phyloP scores from a whole-genome alignment of 441 rosid genomes.

The Erodium trifolium region DNA sequence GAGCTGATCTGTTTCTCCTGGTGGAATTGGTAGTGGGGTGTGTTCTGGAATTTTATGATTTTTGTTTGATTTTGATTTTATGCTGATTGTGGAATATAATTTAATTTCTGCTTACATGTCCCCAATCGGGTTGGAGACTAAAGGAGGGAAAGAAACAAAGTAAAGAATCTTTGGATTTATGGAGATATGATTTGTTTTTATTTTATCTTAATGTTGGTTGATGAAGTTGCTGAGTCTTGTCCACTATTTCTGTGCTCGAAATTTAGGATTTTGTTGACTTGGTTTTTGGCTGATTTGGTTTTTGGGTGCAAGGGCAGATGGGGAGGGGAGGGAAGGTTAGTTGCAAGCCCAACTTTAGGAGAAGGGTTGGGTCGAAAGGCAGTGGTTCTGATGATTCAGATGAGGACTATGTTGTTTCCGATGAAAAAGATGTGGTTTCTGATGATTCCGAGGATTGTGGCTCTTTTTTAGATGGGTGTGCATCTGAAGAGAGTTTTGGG shows the following conservation, averaged over 20 bases:
- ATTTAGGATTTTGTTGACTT: not conserved
- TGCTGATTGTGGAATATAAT: not conserved
- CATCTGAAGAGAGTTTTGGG: slow-evolving; percentile 46
- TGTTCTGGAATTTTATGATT: not conserved
- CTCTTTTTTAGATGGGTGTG: slow-evolving; percentile 44
- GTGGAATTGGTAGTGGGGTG: not conserved
- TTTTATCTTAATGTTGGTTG: not conserved
- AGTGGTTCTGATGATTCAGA: slow-evolving; percentile 79
- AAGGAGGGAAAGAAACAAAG: not conserved
- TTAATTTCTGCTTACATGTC: not conserved
- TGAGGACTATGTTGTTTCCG: slow-evolving; percentile 87
- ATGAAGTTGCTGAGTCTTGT: not conserved
- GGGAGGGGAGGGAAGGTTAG: slow-evolving; percentile 63
- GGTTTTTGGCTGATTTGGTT: not conserved
- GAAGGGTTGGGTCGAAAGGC: slow-evolving; percentile 40
- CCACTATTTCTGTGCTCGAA: not conserved
- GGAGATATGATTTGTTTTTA: not conserved
- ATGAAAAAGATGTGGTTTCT: slow-evolving; percentile 53
- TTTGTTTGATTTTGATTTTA: not conserved
- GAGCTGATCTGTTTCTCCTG: not conserved
- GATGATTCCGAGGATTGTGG: slow-evolving; percentile 54
- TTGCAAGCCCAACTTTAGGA: slow-evolving; percentile 42
- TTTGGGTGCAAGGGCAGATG: slow-evolving; percentile 44
- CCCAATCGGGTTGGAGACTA: not conserved
- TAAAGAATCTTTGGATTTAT: slow-evolving; percentile 4